Base-by-base conservation (phyloP, 805 yeast species). In the Lipomyces mesembrius region DNA sequence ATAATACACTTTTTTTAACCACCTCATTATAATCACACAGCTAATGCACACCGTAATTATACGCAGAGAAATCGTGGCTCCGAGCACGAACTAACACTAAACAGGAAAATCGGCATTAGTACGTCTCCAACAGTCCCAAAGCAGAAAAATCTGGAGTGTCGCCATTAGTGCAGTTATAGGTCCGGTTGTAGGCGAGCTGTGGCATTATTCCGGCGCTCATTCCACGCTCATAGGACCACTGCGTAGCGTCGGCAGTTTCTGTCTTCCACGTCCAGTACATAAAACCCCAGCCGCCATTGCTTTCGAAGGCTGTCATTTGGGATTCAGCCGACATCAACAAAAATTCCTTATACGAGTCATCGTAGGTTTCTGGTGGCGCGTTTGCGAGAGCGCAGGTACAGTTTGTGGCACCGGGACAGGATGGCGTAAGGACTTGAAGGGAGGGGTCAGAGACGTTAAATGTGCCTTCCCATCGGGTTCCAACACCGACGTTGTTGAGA, bases 201-300 rank as follows among this genome's bases (percentile, higher is more conserved):
- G 79, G 78, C 57, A 76, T 58, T n/a, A 74, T 72, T 1, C 77
- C 77, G 4, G 74, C 74, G 25, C 62, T 71, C 25, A 67, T 35
- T 34, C 75, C 77, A 59, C 75, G 71, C 61, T 75, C 74, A 57
- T 76, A 77, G 32, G 76, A 71, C 79, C 79, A 77, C 57, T 77
- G 79, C 17, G 75, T 64, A 9, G 77, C 63, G 11, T 62, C 67
- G 11, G 64, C 70, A 8, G 74, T 70, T 79, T 92, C 96, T 49
- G 93, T 88, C 79, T 90, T 90, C 90, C 92, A 92, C 75, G 89
- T 87, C 97, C 97, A 91, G 80, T 90, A 89, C 69, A 90, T 83
- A 62, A 73, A 76, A 14, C 79, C 79, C 96, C 96, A 91, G 52
- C 96, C 96, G 49, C 84, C 85, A 68, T 86, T 83, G 73, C 81